phyloP scores from a whole-genome alignment of 495 filamentous ascomycete species.

The Tuber indicum region DNA sequence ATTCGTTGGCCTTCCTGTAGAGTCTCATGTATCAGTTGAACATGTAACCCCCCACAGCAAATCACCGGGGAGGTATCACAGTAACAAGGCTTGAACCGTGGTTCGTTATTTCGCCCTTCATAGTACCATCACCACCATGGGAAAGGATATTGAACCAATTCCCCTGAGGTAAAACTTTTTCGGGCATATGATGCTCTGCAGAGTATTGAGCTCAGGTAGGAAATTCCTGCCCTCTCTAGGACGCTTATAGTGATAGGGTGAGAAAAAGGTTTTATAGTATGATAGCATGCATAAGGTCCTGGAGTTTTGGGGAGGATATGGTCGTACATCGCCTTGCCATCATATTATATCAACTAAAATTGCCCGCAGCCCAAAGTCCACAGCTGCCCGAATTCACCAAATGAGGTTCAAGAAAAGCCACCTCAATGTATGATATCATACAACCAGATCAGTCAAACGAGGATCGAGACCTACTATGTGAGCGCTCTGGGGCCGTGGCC shows the following conservation, averaged over 20 bases:
- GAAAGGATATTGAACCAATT: neutral
- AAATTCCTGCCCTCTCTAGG: neutral
- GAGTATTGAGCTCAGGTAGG: neutral
- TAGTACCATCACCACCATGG: neutral
- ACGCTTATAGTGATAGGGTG: neutral
- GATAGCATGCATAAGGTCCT: neutral
- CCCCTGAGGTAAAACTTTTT: neutral
- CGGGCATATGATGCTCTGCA: neutral
- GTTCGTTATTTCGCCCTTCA: neutral
- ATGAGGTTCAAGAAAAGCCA: too few relatives aligned
- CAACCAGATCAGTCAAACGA: too few relatives aligned
- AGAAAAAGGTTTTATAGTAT: neutral
- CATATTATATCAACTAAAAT: neutral
- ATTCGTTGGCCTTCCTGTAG: too few relatives aligned
- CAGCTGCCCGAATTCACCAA: too few relatives aligned
- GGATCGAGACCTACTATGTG: too few relatives aligned
- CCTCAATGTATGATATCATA: too few relatives aligned
- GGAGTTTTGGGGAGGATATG: neutral
- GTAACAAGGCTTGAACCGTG: neutral
- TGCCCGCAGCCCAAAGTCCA: too few relatives aligned
- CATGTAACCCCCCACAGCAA: too few relatives aligned
- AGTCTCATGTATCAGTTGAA: too few relatives aligned
- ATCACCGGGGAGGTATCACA: neutral
- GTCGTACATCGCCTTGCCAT: neutral
- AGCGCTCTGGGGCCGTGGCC: too few relatives aligned